A percentile compares a stretch with the other conserved stretches of the same genome.
phyloP scores from a whole-genome alignment of 163 green algal species.

The Trebouxiophyceae sp. region DNA sequence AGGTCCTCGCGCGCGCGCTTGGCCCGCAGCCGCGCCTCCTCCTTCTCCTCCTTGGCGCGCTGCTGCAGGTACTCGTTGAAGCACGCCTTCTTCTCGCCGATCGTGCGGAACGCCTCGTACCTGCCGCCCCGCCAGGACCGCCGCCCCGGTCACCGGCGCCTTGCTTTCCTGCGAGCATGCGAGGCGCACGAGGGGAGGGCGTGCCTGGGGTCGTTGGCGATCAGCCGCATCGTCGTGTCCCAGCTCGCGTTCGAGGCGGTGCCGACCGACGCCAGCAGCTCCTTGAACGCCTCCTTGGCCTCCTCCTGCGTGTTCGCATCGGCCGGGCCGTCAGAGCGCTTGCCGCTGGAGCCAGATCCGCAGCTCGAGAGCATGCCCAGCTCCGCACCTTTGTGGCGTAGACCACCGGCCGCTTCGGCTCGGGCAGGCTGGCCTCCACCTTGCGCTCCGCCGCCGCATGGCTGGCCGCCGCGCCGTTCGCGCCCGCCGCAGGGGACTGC shows the following conservation, averaged over 20 bases:
- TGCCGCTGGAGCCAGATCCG: background rate
- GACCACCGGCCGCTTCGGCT: conserved; percentile 15
- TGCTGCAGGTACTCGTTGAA: conserved; percentile 82
- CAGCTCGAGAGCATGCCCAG: background rate
- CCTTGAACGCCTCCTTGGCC: conserved; percentile 77
- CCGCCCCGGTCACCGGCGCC: too few relatives aligned
- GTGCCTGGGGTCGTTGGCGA: conserved; percentile 47
- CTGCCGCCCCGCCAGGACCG: too few relatives aligned
- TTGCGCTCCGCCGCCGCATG: background rate
- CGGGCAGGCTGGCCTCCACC: conserved; percentile 5
- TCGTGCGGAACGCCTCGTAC: conserved; percentile 69
- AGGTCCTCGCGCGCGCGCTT: conserved; percentile 47
- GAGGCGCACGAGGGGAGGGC: too few relatives aligned
- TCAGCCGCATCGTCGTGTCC: conserved; percentile 62
- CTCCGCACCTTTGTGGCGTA: conserved; percentile 41
- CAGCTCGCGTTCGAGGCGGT: conserved; percentile 51
- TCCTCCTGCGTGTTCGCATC: conserved; percentile 60
- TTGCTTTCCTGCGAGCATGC: too few relatives aligned
- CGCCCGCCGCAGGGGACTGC: conserved; percentile 5
- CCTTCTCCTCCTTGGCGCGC: conserved; percentile 47
- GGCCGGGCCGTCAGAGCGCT: background rate
- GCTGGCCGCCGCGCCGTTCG: background rate
- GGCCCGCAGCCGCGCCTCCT: conserved; percentile 34
- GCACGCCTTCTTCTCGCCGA: conserved; percentile 71
- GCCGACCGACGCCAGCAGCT: conserved; percentile 54